Evolutionary conservation across 305 asterid genomes (phyloP), one percentile per base, ranked within the genome.

Genomic region (Lippia alba): DNA sequence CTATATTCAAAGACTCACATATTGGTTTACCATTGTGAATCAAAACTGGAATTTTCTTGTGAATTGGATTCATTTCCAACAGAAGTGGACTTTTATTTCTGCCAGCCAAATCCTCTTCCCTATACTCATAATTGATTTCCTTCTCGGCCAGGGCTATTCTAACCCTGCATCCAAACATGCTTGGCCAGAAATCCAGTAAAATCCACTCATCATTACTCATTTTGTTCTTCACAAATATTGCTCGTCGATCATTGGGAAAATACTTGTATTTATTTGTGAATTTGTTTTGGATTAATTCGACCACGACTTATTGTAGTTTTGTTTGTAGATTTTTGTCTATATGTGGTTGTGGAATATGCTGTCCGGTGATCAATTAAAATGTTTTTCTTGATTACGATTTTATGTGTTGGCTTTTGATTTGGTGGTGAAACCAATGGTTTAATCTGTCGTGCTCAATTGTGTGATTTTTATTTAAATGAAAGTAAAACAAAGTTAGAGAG

Each of bases 1-100:
- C 72, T 6, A 30, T 71, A n/a, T 56, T 61, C 9, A 10, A 14
- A 1, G 84, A 73, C 40, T 69, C 84, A 56, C 74, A 76, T 2
- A 80, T 18, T 0, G 81, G 76, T 11, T 72, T 76, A 0, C 84
- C 81, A 10, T 81, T 77, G 69, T 81, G 82, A 20, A 81, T 78
- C 70, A 78, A 44, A 34, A 81, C 73, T 0, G 85, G 82, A 48
- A 77, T 67, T 56, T 81, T 77, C 78, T 81, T 74, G 66, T 56
- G 54, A 24, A 45, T 0, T 12, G 64, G 72, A 17, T 67, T 67
- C 64, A 55, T 55, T 32, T 55, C 44, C 41, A 67, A n/a, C 24
- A 67, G 40, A 41, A 67, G 33, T n/a, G 19, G 56, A 45, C 56
- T 55, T 16, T 51, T 9, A 14, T 55, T 67, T 0, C 10, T 44